Conservation (phyloP, 495 filamentous ascomycete species). For the Haplographium delicatum region DNA sequence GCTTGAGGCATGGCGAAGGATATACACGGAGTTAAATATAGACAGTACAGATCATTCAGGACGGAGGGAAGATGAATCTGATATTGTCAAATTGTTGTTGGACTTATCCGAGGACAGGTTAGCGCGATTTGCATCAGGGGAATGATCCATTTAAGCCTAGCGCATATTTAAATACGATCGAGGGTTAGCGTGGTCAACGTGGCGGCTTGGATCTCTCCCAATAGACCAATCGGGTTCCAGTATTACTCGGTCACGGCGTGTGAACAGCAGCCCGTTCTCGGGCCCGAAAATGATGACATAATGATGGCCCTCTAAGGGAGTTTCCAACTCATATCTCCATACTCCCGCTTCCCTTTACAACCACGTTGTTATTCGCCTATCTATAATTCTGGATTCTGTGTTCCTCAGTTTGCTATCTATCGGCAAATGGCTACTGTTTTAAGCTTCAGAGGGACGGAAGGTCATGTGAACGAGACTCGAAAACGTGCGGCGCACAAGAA, state of each 20-base stretch:
- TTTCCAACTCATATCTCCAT: neutral
- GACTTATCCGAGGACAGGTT: too few relatives aligned
- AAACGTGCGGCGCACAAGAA: conserved; percentile 38
- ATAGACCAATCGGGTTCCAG: neutral
- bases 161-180: neutral
- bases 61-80: too few relatives aligned
- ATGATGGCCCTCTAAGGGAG: too few relatives aligned
- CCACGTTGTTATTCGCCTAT: neutral
- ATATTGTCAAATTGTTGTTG: too few relatives aligned
- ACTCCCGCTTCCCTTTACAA: neutral
- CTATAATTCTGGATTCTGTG: neutral
- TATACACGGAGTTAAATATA: too few relatives aligned
- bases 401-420: neutral
- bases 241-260: neutral
- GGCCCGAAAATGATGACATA: too few relatives aligned
- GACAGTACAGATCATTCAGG: too few relatives aligned
- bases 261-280: too few relatives aligned
- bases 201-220: neutral
- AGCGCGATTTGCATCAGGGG: too few relatives aligned
- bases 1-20: too few relatives aligned
- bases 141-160: too few relatives aligned
- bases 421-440: neutral
- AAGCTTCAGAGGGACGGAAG: neutral
- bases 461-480: conserved; percentile 10
- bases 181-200: conserved; percentile 1